phyloP scores from a whole-genome alignment of 768 basidiomycete genomes.

The Auricularia cornea region DNA sequence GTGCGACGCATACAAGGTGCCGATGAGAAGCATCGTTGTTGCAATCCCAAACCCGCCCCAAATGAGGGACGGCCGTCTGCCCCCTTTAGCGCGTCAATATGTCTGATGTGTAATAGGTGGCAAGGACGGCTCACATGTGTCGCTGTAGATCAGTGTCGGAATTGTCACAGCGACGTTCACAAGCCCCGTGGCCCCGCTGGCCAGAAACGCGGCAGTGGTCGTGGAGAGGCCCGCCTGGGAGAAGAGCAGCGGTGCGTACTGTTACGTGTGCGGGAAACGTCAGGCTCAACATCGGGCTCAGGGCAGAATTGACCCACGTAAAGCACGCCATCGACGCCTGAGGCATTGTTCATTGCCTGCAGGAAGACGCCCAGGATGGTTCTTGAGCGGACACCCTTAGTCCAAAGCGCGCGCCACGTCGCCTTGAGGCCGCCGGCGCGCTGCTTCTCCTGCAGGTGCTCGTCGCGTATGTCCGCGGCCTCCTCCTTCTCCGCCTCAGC shows the following conservation, averaged over 20 bases:
- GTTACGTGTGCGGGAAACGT: slow-evolving; percentile 2
- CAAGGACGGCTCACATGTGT: slow-evolving; percentile 25
- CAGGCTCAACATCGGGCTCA: neutral
- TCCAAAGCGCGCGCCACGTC: slow-evolving; percentile 17
- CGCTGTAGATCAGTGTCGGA: slow-evolving; percentile 30
- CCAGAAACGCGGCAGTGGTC: slow-evolving; percentile 40
- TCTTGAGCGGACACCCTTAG: slow-evolving; percentile 22
- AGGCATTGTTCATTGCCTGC: slow-evolving; percentile 35
- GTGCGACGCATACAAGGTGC: slow-evolving; percentile 33
- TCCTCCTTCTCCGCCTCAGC: slow-evolving; percentile 24
- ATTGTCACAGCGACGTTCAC: slow-evolving; percentile 33
- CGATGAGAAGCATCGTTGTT: slow-evolving; percentile 33
- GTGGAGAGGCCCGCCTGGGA: slow-evolving; percentile 42
- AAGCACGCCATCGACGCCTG: slow-evolving; percentile 28
- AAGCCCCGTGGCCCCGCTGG: slow-evolving; percentile 42
- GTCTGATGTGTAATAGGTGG: neutral
- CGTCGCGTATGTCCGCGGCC: slow-evolving; percentile 16
- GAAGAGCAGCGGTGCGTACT: slow-evolving; percentile 42
- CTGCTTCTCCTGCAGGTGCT: neutral
- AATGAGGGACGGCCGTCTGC: slow-evolving; percentile 32
- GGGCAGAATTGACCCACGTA: slow-evolving; percentile 15
- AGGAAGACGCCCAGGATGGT: slow-evolving; percentile 35
- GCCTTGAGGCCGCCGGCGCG: neutral
- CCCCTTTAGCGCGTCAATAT: slow-evolving; percentile 14
- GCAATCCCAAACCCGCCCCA: slow-evolving; percentile 35